Percentiles rank a stretch among this genome's conserved stretches.
Evolutionary conservation across 345 rosid genomes (phyloP).

Genomic region (Citrus sp.): DNA sequence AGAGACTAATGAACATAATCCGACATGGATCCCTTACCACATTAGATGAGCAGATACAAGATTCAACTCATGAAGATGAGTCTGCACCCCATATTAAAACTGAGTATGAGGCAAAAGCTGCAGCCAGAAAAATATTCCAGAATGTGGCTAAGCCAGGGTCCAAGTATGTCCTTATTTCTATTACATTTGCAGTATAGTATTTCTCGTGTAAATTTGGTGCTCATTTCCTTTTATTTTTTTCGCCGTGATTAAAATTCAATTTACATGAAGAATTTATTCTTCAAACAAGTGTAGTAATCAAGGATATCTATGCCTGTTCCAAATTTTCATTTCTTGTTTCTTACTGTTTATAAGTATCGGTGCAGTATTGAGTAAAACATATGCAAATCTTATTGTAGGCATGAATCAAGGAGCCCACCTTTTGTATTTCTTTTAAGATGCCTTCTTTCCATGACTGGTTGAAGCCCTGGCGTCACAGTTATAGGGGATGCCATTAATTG

Average conservation of each 20-base stretch:
- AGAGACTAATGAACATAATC: conserved; percentile 66
- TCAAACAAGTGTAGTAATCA: not conserved
- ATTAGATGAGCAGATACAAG: conserved; percentile 73
- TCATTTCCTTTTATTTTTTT: not conserved
- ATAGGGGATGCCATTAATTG: not conserved
- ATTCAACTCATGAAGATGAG: conserved; percentile 47
- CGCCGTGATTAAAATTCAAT: not conserved
- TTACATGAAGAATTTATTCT: not conserved
- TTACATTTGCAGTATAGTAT: not conserved
- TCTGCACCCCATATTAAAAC: conserved; percentile 57
- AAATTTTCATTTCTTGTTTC: not conserved
- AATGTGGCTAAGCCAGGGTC: conserved; percentile 71
- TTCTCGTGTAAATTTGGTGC: not conserved
- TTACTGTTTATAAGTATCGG: not conserved
- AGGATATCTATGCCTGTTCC: not conserved
- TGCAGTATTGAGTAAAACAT: not conserved
- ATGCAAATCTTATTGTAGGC: not conserved
- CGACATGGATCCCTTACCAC: conserved; percentile 72
- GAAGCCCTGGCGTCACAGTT: not conserved
- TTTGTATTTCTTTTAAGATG: not conserved
- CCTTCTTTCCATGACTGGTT: not conserved
- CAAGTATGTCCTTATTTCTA: conserved; percentile 36
- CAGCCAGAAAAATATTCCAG: conserved; percentile 71
- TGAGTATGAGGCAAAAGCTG: conserved; percentile 78
- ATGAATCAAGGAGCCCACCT: not conserved